phyloP scores from a whole-genome alignment of 2,329 filamentous ascomycete genomes.

The Aspergillus sojae region DNA sequence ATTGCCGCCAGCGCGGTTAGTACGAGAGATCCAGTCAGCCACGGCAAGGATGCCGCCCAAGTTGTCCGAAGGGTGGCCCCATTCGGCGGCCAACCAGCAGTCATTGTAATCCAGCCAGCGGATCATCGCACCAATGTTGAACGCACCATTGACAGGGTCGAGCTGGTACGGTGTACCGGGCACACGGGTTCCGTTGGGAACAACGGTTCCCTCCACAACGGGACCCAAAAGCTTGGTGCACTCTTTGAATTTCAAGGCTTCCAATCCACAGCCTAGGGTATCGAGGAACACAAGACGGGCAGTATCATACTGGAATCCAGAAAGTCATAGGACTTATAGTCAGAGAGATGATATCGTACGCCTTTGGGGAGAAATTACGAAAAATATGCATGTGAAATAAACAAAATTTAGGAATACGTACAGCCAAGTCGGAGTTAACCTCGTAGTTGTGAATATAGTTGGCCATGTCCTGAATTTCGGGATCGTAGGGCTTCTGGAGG shows the following conservation, averaged over 20 bases:
- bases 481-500: constrained; percentile 69
- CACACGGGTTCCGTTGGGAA: constrained; percentile 89
- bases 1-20: constrained; percentile 82
- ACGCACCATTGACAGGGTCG: constrained; percentile 92
- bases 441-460: constrained; percentile 91
- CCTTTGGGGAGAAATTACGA: not conserved
- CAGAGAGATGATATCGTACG: not conserved
- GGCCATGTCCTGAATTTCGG: constrained; percentile 93
- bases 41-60: constrained; percentile 94
- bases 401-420: constrained; percentile 52
- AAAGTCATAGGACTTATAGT: not conserved
- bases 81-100: constrained; percentile 98
- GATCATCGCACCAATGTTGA: constrained; percentile 99
- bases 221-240: constrained; percentile 94
- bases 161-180: constrained; percentile 92
- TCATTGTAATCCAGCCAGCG: constrained; percentile 99
- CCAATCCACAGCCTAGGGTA: constrained; percentile 93
- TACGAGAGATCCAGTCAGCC: constrained; percentile 95
- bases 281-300: constrained; percentile 96
- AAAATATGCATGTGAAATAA: not conserved
- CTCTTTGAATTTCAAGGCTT: constrained; percentile 93
- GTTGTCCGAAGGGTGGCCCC: constrained; percentile 98
- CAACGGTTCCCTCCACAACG: constrained; percentile 83
- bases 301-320: constrained; percentile 69
- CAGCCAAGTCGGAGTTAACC: constrained; percentile 88